A percentile compares a stretch with the other conserved stretches of the same genome.
phyloP scores from a whole-genome alignment of 1,284 basidiomycete species.

The Sporisorium graminicola region DNA sequence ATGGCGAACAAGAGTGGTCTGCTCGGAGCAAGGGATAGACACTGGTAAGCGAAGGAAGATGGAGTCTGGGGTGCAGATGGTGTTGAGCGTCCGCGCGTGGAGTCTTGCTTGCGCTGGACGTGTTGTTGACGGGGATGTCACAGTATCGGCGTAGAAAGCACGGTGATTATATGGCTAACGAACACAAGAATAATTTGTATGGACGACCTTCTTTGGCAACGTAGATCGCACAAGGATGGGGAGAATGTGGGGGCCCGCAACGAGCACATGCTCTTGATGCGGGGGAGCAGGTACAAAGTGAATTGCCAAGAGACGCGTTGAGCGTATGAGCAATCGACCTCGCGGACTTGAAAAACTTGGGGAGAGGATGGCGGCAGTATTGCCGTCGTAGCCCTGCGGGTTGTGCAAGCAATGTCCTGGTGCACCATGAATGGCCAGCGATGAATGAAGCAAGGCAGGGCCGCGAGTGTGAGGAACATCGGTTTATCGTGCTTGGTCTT shows the following conservation, averaged over 20 bases:
- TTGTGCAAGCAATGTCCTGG: background rate
- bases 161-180: background rate
- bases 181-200: no score
- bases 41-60: no score
- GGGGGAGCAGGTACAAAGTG: slow-evolving; percentile 3
- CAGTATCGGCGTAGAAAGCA: background rate
- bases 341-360: background rate
- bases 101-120: background rate
- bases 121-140: background rate
- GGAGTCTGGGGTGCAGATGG: no score
- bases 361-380: background rate
- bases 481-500: no score
- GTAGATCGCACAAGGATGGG: background rate
- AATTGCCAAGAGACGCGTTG: background rate
- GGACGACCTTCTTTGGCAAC: no score
- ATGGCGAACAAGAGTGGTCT: slow-evolving; percentile 34
- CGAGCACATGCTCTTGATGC: slow-evolving; percentile 15
- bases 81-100: no score
- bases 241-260: slow-evolving; percentile 27
- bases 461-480: no score
- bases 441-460: no score
- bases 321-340: background rate
- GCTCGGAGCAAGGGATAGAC: background rate
- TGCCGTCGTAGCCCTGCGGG: no score
- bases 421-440: no score